These are phyloP conservation scores for Panicum miliaceum DNA, from an alignment of 176 grass and related monocot genomes.

Conservation along the genomic window DNA sequence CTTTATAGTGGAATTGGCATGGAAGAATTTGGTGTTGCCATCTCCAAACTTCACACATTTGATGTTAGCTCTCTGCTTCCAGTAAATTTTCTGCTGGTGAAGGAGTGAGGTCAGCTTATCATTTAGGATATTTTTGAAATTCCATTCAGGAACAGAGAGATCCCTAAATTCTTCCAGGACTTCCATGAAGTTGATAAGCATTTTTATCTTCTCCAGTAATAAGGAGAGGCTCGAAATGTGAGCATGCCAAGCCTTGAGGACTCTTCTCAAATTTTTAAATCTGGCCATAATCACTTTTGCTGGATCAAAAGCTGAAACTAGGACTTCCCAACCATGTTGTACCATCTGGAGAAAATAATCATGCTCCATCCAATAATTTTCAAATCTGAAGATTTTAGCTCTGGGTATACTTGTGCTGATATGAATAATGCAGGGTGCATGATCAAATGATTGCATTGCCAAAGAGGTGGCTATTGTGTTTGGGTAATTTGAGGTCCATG, in stretches of 20 bases:
- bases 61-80: background rate
- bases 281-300: background rate
- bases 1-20: background rate
- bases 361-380: no score
- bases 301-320: no score
- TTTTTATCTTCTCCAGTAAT: rapidly evolving
- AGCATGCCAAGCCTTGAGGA: background rate
- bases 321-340: no score
- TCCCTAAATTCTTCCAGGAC: background rate
- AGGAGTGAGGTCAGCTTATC: rapidly evolving
- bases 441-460: no score
- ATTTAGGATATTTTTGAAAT: rapidly evolving
- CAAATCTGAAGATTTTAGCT: no score
- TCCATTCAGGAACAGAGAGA: rapidly evolving
- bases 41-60: background rate
- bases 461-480: no score
- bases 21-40: background rate
- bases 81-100: background rate
- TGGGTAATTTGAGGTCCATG: no score
- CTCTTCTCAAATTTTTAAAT: background rate
- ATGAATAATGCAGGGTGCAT: no score
- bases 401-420: no score
- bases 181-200: rapidly evolving
- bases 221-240: rapidly evolving
- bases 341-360: no score